Evolutionary conservation across 257 asterid genomes (phyloP).

Genomic region (Hygrophila difformis): DNA sequence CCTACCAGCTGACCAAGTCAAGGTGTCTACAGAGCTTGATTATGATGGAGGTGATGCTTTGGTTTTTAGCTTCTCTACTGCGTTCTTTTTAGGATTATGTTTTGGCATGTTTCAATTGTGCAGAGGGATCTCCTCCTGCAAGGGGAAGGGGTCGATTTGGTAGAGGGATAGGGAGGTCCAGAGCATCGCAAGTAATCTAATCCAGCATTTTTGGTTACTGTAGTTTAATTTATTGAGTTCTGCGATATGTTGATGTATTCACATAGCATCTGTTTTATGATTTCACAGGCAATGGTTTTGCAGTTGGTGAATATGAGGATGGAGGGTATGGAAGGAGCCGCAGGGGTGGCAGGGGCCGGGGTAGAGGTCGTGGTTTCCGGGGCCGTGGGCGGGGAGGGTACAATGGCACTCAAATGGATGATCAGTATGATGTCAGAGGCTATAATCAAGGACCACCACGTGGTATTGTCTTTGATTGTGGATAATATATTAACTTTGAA

Average conservation of each 20-base stretch:
- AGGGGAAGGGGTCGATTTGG: conserved; percentile 82
- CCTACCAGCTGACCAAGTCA: conserved; percentile 85
- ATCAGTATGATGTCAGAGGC: conserved; percentile 44
- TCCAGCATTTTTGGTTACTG: background rate
- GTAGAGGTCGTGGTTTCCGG: conserved; percentile 61
- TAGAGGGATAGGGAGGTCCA: conserved; percentile 76
- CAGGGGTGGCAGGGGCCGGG: conserved; percentile 75
- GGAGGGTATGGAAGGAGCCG: conserved; percentile 63
- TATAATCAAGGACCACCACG: conserved; percentile 65
- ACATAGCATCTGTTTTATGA: conserved; percentile 5
- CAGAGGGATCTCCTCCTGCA: conserved; percentile 67
- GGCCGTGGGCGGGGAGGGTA: conserved; percentile 90
- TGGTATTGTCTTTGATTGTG: no score
- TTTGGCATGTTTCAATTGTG: conserved; percentile 13
- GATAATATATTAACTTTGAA: no score
- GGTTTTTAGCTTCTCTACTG: conserved; percentile 2
- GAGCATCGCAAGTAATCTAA: conserved; percentile 38
- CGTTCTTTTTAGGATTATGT: background rate
- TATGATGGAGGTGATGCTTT: conserved; percentile 62
- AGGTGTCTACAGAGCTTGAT: conserved; percentile 51
- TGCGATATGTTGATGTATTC: background rate
- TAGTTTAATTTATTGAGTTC: background rate
- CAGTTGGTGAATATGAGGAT: conserved; percentile 49
- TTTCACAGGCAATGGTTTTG: conserved; percentile 57
- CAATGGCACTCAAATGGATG: conserved; percentile 44